Evolutionary conservation across 192 early-diverging fungal species (phyloP).

Genomic region (Diversispora epigaea): DNA sequence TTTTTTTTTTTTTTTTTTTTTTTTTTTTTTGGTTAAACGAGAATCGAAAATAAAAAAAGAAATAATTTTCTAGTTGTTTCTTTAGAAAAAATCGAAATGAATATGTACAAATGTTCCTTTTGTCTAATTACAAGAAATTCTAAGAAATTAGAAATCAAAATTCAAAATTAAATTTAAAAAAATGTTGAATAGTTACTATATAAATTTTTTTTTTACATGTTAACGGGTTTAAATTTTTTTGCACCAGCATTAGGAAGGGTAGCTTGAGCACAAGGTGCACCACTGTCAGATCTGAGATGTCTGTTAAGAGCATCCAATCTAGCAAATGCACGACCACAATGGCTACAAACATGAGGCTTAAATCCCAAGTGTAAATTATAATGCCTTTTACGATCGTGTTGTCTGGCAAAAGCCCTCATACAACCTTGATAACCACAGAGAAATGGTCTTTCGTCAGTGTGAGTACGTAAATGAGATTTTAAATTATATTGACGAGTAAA

Average conservation of each 20-base stretch:
- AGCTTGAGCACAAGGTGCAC: conserved; percentile 56
- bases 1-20: no score
- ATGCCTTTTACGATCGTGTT: conserved; percentile 90
- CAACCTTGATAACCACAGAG: conserved; percentile 69
- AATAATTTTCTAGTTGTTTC: no score
- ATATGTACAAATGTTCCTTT: no score
- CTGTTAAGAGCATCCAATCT: conserved; percentile 78
- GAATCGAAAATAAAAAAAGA: no score
- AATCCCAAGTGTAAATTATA: conserved; percentile 79
- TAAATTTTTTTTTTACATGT: background rate
- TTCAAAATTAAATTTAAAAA: no score
- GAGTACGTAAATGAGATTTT: conserved; percentile 71
- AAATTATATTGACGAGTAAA: conserved; percentile 79
- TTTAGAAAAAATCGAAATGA: no score
- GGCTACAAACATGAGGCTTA: conserved; percentile 68
- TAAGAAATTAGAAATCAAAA: no score
- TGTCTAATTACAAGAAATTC: no score
- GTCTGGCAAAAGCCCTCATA: conserved; percentile 77
- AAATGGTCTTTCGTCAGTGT: conserved; percentile 72
- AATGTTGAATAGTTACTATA: no score
- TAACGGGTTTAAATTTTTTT: conserved; percentile 25
- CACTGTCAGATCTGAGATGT: conserved; percentile 64
- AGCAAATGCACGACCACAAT: conserved; percentile 78
- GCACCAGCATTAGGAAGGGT: conserved; percentile 10
- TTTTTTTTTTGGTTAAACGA: no score